Evolutionary conservation across 2,329 filamentous ascomycete genomes (phyloP), one percentile per base, ranked within the genome.

Genomic region (Coniella lustricola): DNA sequence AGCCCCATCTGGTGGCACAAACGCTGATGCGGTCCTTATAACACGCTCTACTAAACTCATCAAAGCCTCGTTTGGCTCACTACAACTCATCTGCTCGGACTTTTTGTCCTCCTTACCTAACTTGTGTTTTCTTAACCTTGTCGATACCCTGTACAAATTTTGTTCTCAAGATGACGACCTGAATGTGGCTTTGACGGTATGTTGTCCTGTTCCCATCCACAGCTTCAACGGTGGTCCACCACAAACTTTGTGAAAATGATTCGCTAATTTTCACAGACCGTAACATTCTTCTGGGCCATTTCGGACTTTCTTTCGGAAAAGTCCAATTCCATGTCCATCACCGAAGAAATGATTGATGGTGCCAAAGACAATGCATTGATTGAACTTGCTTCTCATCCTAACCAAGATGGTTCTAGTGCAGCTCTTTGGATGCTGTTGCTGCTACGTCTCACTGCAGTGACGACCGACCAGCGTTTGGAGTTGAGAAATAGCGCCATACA

Each of bases 231-330:
- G 37, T 54, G 17, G 55, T 55, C 32, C 32, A 18, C 2, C 45
- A n/a, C 58, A 46, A 44, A 51, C 33, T 22, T 31, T 41, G 18
- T 3, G 44, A 88, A 80, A 3, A 37, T 3, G 8, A 18, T 25
- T 7, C 12, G 21, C 31, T 47, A 18, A 47, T 36, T 5, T 25
- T 5, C 10, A 18, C 32, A 47, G 44, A 93, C 90, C 1, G 87
- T 95, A 8, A 95, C 91, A 0, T 93, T 95, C 61, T 95, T 95
- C 64, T 96, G 90, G 89, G 90, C 91, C 46, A 78, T 96, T 7
- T 95, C 91, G 0, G 90, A 96, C 64, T 93, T 90, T 55, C 73
- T 97, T 4, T 83, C 80, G 1, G 69, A 74, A 3, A 79, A 77
- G 56, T 79, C 74, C 46, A 73, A 72, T 50, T 71, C 75, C 0